A percentile compares a stretch with the other conserved stretches of the same genome.
These are phyloP conservation scores for Penicillium sp. DNA, from an alignment of 2,329 filamentous ascomycete genomes.

Conservation along the genomic window DNA sequence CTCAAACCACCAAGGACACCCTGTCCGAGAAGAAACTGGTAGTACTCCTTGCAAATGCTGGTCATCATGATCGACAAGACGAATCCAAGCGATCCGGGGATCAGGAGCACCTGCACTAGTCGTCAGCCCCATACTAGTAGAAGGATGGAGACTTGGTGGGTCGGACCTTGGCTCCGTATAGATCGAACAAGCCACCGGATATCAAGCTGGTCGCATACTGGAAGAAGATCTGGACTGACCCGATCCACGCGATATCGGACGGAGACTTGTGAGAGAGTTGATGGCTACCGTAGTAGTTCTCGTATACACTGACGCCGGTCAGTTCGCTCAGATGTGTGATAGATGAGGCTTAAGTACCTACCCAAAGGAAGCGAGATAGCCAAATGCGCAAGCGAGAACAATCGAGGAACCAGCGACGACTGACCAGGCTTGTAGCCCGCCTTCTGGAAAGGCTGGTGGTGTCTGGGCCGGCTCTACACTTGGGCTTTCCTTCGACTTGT, in stretches of 20 bases:
- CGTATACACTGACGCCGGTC: constrained; percentile 19
- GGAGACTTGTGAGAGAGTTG: constrained; percentile 46
- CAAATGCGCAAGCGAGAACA: background rate
- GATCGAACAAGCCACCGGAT: constrained; percentile 32
- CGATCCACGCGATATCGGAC: constrained; percentile 53
- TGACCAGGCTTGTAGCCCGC: background rate
- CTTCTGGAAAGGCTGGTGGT: background rate
- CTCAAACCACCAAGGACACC: constrained; percentile 26
- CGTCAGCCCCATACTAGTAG: constrained; percentile 7
- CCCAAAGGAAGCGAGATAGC: constrained; percentile 4
- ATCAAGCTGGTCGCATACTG: constrained; percentile 27
- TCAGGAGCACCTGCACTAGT: constrained; percentile 25
- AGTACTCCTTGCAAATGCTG: constrained; percentile 59
- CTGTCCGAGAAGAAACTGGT: constrained; percentile 53
- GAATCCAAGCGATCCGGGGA: constrained; percentile 20
- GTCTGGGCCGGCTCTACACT: background rate
- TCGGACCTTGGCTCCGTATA: constrained; percentile 26
- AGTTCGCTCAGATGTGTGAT: constrained; percentile 3
- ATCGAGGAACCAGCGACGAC: background rate
- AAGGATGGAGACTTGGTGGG: background rate
- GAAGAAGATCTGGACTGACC: constrained; percentile 43
- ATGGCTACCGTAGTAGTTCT: constrained; percentile 52
- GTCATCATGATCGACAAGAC: constrained; percentile 70
- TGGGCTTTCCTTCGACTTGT: background rate
- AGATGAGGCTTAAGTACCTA: constrained; percentile 8